These are phyloP conservation scores for Coemansia sp. DNA, from an alignment of 192 early-diverging fungal species.

Conservation along the genomic window DNA sequence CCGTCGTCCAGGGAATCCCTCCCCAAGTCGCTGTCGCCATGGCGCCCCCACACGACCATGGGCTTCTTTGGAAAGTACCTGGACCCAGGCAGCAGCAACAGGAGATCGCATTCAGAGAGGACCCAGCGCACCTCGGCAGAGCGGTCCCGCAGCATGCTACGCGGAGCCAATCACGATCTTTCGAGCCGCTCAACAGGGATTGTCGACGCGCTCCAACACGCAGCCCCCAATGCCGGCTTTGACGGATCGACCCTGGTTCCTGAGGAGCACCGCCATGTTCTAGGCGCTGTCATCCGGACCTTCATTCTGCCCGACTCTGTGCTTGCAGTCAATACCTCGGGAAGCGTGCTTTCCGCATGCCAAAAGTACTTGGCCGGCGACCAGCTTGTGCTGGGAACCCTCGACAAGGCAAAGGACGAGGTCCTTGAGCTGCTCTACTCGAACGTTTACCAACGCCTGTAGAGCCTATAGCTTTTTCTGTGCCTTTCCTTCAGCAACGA, in stretches of 20 bases:
- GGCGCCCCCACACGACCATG: too few species aligned
- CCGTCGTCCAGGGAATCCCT: too few species aligned
- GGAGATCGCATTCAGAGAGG: too few species aligned
- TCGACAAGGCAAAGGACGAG: constrained; percentile 20
- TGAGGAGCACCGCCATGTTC: constrained; percentile 7
- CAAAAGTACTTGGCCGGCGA: constrained; percentile 11
- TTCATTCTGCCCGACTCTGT: constrained; percentile 30
- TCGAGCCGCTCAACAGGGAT: constrained; percentile 7
- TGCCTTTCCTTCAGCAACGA: not conserved
- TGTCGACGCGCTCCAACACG: constrained; percentile 5
- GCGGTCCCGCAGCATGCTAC: too few species aligned
- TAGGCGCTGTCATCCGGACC: constrained; percentile 15
- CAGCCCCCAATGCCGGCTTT: constrained; percentile 12
- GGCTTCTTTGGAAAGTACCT: too few species aligned
- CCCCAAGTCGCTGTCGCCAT: too few species aligned
- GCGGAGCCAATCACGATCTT: too few species aligned
- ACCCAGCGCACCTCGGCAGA: too few species aligned
- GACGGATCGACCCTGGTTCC: constrained; percentile 1
- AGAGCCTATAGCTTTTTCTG: not conserved
- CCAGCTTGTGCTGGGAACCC: constrained; percentile 4
- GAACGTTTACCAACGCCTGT: constrained; percentile 30
- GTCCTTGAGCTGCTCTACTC: constrained; percentile 23
- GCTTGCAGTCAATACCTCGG: constrained; percentile 17
- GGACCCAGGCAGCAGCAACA: too few species aligned
- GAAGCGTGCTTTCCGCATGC: constrained; percentile 1